A percentile compares a stretch with the other conserved stretches of the same genome.
Evolutionary conservation across 257 asterid genomes (phyloP).

Genomic region (Orobanche coerulescens): DNA sequence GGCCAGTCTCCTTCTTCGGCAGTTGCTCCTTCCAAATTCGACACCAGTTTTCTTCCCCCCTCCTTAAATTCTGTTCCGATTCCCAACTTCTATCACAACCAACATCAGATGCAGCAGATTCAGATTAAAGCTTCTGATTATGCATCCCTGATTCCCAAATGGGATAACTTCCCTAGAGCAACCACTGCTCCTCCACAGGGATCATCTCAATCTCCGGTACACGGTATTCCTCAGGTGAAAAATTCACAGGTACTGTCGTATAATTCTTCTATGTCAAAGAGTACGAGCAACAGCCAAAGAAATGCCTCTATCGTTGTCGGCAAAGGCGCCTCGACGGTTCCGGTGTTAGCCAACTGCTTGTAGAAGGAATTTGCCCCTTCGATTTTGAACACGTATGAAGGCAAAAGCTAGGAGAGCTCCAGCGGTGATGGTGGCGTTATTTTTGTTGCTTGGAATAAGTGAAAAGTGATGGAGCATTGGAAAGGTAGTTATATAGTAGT

Average conservation of each 20-base stretch:
- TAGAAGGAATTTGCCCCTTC: no score
- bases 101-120: slow-evolving; percentile 32
- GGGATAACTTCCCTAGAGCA: slow-evolving; percentile 21
- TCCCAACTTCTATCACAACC: slow-evolving; percentile 8
- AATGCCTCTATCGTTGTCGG: no score
- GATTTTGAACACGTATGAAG: no score
- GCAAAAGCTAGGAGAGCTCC: no score
- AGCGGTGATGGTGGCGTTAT: no score
- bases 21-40: slow-evolving; percentile 27
- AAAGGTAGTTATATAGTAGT: no score
- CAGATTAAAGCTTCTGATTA: slow-evolving; percentile 22
- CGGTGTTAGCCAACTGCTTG: neutral
- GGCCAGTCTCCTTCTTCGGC: no score
- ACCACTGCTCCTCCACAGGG: neutral
- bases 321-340: neutral
- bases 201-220: slow-evolving; percentile 1
- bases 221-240: slow-evolving; percentile 26
- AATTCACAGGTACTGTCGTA: slow-evolving; percentile 31
- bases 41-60: slow-evolving; percentile 25
- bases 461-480: no score
- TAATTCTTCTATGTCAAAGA: slow-evolving; percentile 14
- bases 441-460: no score
- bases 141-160: slow-evolving; percentile 16
- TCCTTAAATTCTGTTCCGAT: neutral
- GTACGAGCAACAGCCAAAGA: slow-evolving; percentile 12